Evolutionary conservation across 2,329 filamentous ascomycete genomes (phyloP), one percentile per base, ranked within the genome.

Genomic region (Scedosporium aurantiacum): DNA sequence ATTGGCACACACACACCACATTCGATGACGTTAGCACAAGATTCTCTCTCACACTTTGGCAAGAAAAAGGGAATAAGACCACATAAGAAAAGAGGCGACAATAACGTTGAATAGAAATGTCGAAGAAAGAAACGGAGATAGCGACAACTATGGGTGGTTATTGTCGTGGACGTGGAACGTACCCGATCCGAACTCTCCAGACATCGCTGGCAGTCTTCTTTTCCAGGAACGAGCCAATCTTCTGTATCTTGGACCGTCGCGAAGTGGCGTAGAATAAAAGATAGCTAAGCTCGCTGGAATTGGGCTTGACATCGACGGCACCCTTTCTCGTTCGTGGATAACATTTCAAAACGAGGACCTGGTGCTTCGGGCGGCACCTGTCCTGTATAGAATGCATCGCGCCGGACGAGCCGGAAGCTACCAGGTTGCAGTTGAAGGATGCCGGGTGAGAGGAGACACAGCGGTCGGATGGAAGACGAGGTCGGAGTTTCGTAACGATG

Each of bases 211-310:
- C 89, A 23, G 91, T 94, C 78, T 93, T 91, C 79, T 93, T 95
- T 78, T 97, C 92, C 66, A 99, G 81, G 71, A 97, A 99, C 68
- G 86, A 86, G 73, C 91, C 91, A 67, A 99, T 92, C 76, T 99
- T 99, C 70, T 94, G 90, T 68, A 97, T 86, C 81, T 97, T 99
- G 75, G 90, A 93, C 66, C 91, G 87, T 63, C 93, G 90, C 68
- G 92, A 96, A 71, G 90, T 95, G 64, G 90, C 91, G 79, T 99
- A 97, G 81, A 96, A 97, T 61, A 97, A 85, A 66, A 99, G 84
- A 73, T 97, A 97, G 75, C 91, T 96, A 65, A 99, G 84, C 79
- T 99, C 94, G 76, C 91, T 96, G 66, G 91, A 91, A 75, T 97
- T 97, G 54, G 94, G 92, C 76, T 93, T 95, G 70, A 96, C 91